A percentile compares a stretch with the other conserved stretches of the same genome.
Conservation (phyloP, 306 rosid species). For the Lupinus albus region DNA sequence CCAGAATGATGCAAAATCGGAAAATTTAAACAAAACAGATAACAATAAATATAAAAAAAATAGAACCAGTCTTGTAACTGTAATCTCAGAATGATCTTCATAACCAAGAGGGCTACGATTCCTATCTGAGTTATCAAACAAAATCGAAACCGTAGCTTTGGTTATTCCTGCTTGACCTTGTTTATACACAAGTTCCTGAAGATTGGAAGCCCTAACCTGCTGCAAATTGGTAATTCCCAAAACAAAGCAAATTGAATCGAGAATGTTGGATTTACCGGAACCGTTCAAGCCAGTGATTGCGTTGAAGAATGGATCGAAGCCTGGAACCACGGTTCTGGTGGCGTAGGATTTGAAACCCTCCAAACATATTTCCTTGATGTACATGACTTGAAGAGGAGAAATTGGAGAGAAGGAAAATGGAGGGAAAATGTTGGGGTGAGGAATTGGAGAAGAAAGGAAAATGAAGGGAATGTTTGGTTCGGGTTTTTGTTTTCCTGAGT, state of each 20-base stretch:
- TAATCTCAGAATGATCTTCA: slow-evolving; percentile 75
- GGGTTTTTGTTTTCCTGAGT: too few relatives aligned
- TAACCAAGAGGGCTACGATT: slow-evolving; percentile 88
- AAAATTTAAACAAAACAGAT: not conserved
- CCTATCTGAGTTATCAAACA: slow-evolving; percentile 72
- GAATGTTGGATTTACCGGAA: slow-evolving; percentile 94
- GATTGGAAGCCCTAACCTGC: slow-evolving; percentile 93
- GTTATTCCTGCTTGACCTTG: slow-evolving; percentile 98
- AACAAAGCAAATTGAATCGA: slow-evolving; percentile 90
- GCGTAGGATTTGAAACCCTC: slow-evolving; percentile 99
- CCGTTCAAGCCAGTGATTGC: slow-evolving; percentile 94
- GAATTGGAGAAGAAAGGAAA: too few relatives aligned
- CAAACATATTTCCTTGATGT: slow-evolving; percentile 81
- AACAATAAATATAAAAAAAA: not conserved
- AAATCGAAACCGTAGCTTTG: slow-evolving; percentile 90
- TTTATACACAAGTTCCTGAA: slow-evolving; percentile 94
- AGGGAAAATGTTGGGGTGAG: too few relatives aligned
- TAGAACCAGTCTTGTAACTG: slow-evolving; percentile 90
- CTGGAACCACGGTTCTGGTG: slow-evolving; percentile 84
- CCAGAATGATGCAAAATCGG: too few relatives aligned
- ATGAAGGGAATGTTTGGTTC: too few relatives aligned
- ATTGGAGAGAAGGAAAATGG: too few relatives aligned
- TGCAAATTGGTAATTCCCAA: slow-evolving; percentile 88
- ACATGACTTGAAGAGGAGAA: slow-evolving; percentile 41
- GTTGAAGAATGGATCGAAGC: slow-evolving; percentile 85